Percentiles rank a stretch among this genome's conserved stretches.
These are phyloP conservation scores for Ceratobasidium sp. DNA, from an alignment of 1,284 basidiomycete species.

Conservation along the genomic window DNA sequence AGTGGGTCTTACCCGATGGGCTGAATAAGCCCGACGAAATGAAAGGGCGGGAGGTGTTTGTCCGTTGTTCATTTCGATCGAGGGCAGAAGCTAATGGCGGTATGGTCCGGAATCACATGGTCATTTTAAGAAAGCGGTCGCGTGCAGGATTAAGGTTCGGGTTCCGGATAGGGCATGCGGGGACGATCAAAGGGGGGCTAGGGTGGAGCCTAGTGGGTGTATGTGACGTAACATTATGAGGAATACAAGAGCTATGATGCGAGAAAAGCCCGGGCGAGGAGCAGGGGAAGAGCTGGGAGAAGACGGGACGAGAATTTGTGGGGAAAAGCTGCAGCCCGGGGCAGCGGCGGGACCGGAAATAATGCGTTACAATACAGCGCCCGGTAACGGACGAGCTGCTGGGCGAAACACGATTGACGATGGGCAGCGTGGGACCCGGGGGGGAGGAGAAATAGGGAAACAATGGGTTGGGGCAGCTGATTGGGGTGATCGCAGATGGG, in stretches of 20 bases:
- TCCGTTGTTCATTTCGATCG: slow-evolving; percentile 18
- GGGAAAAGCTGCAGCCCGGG: slow-evolving; percentile 19
- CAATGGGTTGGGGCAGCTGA: slow-evolving; percentile 9
- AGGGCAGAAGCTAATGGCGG: not conserved
- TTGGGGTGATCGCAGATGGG: not conserved
- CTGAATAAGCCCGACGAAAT: not conserved
- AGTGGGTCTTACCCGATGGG: too few species aligned
- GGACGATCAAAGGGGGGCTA: slow-evolving; percentile 14
- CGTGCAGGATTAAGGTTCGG: slow-evolving; percentile 31
- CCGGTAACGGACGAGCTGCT: not conserved
- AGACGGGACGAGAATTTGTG: not conserved
- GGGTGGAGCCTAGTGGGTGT: slow-evolving; percentile 18
- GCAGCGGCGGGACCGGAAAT: slow-evolving; percentile 7
- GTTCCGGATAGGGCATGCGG: slow-evolving; percentile 7
- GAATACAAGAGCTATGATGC: slow-evolving; percentile 3
- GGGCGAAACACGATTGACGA: slow-evolving; percentile 8
- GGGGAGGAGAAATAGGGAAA: slow-evolving; percentile 6
- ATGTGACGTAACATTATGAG: slow-evolving; percentile 30
- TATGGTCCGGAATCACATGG: slow-evolving; percentile 9
- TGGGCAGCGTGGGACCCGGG: not conserved
- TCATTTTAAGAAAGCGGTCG: not conserved
- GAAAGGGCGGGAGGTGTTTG: slow-evolving; percentile 37
- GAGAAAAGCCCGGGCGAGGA: slow-evolving; percentile 27
- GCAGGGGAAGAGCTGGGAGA: not conserved
- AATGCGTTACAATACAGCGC: too few species aligned